phyloP scores from a whole-genome alignment of 1,284 basidiomycete species.

The Peniophora sp. region DNA sequence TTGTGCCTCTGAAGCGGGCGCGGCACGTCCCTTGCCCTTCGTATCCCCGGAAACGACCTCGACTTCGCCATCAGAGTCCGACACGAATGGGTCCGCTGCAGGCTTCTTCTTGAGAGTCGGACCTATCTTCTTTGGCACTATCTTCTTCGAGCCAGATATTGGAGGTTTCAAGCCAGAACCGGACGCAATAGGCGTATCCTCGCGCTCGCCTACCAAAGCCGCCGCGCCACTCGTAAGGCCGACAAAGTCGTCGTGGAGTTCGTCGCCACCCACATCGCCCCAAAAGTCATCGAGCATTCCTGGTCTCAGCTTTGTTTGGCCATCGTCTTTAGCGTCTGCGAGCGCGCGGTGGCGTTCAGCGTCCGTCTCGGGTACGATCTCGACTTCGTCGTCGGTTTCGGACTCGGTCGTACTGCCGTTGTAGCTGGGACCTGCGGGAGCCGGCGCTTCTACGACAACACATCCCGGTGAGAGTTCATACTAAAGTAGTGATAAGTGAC shows the following conservation, averaged over 20 bases:
- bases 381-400: constrained; percentile 15
- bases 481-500: neutral
- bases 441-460: neutral
- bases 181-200: no score
- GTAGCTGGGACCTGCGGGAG: constrained; percentile 10
- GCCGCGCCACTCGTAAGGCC: no score
- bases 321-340: constrained; percentile 31
- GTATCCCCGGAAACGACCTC: no score
- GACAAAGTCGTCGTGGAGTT: neutral
- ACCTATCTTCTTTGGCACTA: no score
- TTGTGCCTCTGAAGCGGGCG: no score
- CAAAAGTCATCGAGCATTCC: constrained; percentile 35
- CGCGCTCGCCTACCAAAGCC: no score
- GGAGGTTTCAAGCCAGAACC: no score
- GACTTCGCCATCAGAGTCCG: no score
- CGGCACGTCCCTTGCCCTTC: no score
- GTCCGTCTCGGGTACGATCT: constrained; percentile 44
- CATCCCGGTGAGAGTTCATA: neutral
- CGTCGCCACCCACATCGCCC: constrained; percentile 31
- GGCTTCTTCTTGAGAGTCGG: no score
- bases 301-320: constrained; percentile 27
- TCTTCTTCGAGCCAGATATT: no score
- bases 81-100: no score
- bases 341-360: constrained; percentile 42
- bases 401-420: constrained; percentile 8